Evolutionary conservation across 1,284 basidiomycete genomes (phyloP).

Genomic region (Abortiporus biennis): DNA sequence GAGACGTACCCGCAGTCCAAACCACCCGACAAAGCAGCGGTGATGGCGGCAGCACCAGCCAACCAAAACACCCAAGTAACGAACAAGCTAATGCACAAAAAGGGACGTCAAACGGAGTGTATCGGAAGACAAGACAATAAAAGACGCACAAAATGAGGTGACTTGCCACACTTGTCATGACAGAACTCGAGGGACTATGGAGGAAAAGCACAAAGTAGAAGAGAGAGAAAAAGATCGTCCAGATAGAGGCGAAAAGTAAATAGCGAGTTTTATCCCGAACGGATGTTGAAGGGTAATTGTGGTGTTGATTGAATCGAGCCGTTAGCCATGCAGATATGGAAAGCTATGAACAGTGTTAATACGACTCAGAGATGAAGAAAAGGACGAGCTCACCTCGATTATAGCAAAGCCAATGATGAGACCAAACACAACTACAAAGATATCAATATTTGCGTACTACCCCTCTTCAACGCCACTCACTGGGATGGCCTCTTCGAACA

Average conservation of each 20-base stretch:
- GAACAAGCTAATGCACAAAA: constrained; percentile 39
- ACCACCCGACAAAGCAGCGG: constrained; percentile 56
- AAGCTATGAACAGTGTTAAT: constrained; percentile 33
- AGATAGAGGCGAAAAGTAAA: constrained; percentile 60
- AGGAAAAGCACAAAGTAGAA: constrained; percentile 52
- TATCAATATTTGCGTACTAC: not conserved
- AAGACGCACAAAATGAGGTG: constrained; percentile 56
- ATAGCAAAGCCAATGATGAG: constrained; percentile 51
- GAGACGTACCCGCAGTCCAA: constrained; percentile 55
- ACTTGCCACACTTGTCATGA: constrained; percentile 53
- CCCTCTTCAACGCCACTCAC: too few relatives aligned
- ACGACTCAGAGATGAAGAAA: not conserved
- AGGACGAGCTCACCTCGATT: constrained; percentile 39
- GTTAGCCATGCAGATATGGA: constrained; percentile 65
- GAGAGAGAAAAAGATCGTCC: constrained; percentile 57
- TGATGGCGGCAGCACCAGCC: constrained; percentile 50
- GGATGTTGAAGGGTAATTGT: constrained; percentile 42
- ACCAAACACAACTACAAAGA: constrained; percentile 39
- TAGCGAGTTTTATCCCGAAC: constrained; percentile 60
- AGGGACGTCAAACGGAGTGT: not conserved
- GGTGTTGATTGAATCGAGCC: constrained; percentile 45
- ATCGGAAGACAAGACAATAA: not conserved
- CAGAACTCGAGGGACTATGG: constrained; percentile 31
- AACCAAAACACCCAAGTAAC: constrained; percentile 49
- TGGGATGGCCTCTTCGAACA: constrained; percentile 45